phyloP scores from a whole-genome alignment of 495 filamentous ascomycete species.

The Penicillium silybi region DNA sequence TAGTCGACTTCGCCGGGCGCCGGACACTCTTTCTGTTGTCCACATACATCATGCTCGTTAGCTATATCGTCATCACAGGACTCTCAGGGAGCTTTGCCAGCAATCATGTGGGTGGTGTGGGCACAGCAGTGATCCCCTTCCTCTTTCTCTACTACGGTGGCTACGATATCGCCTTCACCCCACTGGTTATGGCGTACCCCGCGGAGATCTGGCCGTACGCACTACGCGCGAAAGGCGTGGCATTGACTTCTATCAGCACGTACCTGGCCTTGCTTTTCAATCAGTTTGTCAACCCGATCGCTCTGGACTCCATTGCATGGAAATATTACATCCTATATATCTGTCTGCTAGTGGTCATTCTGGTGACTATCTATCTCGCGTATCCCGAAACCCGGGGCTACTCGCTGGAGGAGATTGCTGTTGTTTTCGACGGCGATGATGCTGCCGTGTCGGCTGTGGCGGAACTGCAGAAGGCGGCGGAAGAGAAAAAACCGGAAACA shows the following conservation, averaged over 20 bases:
- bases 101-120: too few species aligned
- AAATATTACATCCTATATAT: conserved; percentile 58
- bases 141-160: too few species aligned
- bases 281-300: conserved; percentile 55
- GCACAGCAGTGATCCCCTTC: too few species aligned
- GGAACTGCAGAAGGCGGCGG: too few species aligned
- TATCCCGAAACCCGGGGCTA: conserved; percentile 56
- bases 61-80: conserved; percentile 26
- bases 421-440: conserved; percentile 54
- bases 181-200: conserved; percentile 55
- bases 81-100: conserved; percentile 33
- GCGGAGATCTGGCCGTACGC: conserved; percentile 65
- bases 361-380: conserved; percentile 64
- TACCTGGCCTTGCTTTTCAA: conserved; percentile 52
- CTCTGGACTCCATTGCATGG: conserved; percentile 50
- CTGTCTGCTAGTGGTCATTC: conserved; percentile 53
- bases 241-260: conserved; percentile 48
- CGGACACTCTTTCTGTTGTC: neutral
- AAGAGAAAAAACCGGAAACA: too few species aligned
- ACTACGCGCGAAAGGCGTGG: conserved; percentile 59
- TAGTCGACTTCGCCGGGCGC: conserved; percentile 10
- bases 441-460: too few species aligned
- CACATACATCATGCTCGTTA: conserved; percentile 30
- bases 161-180: conserved; percentile 13
- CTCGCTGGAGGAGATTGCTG: conserved; percentile 58